Percentiles rank a stretch among this genome's conserved stretches.
Conservation (phyloP, 495 filamentous ascomycete species). For the Terfezia boudieri region DNA sequence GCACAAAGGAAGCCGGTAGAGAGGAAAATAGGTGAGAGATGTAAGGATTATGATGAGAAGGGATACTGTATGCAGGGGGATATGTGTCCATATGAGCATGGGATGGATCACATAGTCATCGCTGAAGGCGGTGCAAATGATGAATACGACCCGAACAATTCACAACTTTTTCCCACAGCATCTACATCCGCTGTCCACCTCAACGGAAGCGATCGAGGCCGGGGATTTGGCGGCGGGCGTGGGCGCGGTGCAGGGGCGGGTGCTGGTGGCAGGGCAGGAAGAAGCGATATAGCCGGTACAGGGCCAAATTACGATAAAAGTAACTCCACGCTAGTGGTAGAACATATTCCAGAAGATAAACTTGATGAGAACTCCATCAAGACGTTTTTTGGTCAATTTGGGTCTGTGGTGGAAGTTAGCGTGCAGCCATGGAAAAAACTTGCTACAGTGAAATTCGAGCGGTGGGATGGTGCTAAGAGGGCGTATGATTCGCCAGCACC, state of each 20-base stretch:
- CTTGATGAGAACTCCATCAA: slow-evolving; percentile 52
- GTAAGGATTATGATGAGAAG: slow-evolving; percentile 70
- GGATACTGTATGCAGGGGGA: slow-evolving; percentile 63
- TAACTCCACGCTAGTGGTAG: slow-evolving; percentile 66
- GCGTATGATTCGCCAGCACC: slow-evolving; percentile 83
- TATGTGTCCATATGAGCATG: slow-evolving; percentile 67
- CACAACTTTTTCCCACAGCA: slow-evolving; percentile 10
- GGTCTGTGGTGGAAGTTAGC: slow-evolving; percentile 45
- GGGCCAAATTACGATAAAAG: slow-evolving; percentile 53
- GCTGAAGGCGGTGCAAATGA: slow-evolving; percentile 29
- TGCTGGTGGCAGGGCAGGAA: slow-evolving; percentile 5
- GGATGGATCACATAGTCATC: slow-evolving; percentile 32
- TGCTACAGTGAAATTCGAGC: slow-evolving; percentile 60
- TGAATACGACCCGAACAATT: slow-evolving; percentile 55
- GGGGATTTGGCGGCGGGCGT: slow-evolving; percentile 9
- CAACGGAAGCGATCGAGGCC: slow-evolving; percentile 3
- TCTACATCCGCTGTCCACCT: slow-evolving; percentile 3
- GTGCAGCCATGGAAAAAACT: slow-evolving; percentile 58
- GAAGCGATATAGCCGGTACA: slow-evolving; percentile 35
- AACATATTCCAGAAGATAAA: slow-evolving; percentile 77
- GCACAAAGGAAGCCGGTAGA: slow-evolving; percentile 17
- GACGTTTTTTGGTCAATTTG: slow-evolving; percentile 69
- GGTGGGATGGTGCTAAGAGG: slow-evolving; percentile 47
- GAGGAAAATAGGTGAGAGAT: slow-evolving; percentile 33
- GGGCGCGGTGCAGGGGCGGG: slow-evolving; percentile 3